phyloP scores from a whole-genome alignment of 148 eudicot species.

The Salicornia ramosissima region DNA sequence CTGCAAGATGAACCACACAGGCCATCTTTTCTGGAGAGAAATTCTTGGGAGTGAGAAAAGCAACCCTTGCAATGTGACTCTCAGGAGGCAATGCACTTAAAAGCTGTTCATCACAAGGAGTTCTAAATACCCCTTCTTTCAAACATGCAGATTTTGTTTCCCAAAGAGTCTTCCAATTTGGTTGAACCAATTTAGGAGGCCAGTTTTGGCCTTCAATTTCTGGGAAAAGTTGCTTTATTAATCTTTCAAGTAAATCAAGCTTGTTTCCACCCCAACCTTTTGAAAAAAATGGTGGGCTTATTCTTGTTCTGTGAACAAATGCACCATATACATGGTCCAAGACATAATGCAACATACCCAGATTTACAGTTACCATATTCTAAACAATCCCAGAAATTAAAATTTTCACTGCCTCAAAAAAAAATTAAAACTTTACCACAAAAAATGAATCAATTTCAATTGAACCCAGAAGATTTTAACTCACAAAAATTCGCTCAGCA shows the following conservation, averaged over 20 bases:
- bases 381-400: background rate
- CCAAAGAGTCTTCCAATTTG: slow-evolving; percentile 87
- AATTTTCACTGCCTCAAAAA: background rate
- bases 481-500: background rate
- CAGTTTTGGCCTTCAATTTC: slow-evolving; percentile 68
- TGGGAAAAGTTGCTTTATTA: slow-evolving; percentile 74
- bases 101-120: slow-evolving; percentile 87
- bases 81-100: slow-evolving; percentile 91
- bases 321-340: slow-evolving; percentile 98
- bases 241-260: slow-evolving; percentile 72
- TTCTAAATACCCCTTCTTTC: slow-evolving; percentile 80
- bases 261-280: slow-evolving; percentile 92
- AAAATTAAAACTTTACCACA: background rate
- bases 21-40: slow-evolving; percentile 68
- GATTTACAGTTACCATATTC: slow-evolving; percentile 65
- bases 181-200: slow-evolving; percentile 71
- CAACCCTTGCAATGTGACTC: slow-evolving; percentile 85
- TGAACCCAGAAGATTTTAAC: slow-evolving; percentile 17
- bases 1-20: slow-evolving; percentile 99
- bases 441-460: slow-evolving; percentile 4
- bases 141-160: slow-evolving; percentile 67
- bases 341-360: slow-evolving; percentile 88
- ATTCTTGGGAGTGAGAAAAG: slow-evolving; percentile 71
- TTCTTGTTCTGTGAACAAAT: slow-evolving; percentile 76
- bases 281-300: slow-evolving; percentile 86